Percentiles rank a stretch among this genome's conserved stretches.
These are phyloP conservation scores for Ananas comosus DNA, from an alignment of 176 grass and related monocot genomes.

Conservation along the genomic window DNA sequence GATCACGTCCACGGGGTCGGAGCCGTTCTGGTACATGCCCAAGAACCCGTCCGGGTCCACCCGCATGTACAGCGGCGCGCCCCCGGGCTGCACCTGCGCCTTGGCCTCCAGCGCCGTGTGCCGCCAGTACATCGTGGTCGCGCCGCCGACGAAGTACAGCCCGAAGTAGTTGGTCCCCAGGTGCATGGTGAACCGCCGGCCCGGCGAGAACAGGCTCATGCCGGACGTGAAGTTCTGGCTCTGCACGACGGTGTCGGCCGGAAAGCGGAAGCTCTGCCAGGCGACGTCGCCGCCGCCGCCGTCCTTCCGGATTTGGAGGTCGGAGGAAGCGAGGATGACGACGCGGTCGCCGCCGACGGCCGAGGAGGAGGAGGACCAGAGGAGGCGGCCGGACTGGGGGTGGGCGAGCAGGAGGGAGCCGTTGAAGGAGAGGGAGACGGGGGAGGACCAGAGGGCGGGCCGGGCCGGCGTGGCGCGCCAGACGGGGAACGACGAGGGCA, in stretches of 20 bases:
- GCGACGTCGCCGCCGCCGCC: background rate
- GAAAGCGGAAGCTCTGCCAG: conserved; percentile 88
- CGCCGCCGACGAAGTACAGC: conserved; percentile 41
- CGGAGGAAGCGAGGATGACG: conserved; percentile 72
- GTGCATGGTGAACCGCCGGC: conserved; percentile 63
- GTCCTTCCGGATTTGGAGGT: conserved; percentile 59
- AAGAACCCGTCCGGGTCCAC: conserved; percentile 67
- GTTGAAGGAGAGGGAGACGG: conserved; percentile 52
- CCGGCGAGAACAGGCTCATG: conserved; percentile 32
- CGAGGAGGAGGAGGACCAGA: conserved; percentile 44
- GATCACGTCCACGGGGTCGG: conserved; percentile 41
- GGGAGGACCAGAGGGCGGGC: conserved; percentile 26
- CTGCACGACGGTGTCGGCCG: conserved; percentile 78
- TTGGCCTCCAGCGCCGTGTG: conserved; percentile 68
- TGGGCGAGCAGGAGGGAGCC: conserved; percentile 50
- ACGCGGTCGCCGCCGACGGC: conserved; percentile 35
- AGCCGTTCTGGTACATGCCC: conserved; percentile 76
- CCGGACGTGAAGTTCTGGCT: conserved; percentile 69
- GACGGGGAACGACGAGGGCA: conserved; percentile 52
- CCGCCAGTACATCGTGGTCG: conserved; percentile 55
- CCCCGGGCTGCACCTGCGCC: conserved; percentile 33
- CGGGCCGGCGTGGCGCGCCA: conserved; percentile 56
- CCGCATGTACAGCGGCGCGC: conserved; percentile 50
- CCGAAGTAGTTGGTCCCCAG: conserved; percentile 41
- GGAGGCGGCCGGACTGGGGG: conserved; percentile 21